Base-by-base conservation (phyloP, 192 early-diverging fungal genomes). In the Coemansia sp. region DNA sequence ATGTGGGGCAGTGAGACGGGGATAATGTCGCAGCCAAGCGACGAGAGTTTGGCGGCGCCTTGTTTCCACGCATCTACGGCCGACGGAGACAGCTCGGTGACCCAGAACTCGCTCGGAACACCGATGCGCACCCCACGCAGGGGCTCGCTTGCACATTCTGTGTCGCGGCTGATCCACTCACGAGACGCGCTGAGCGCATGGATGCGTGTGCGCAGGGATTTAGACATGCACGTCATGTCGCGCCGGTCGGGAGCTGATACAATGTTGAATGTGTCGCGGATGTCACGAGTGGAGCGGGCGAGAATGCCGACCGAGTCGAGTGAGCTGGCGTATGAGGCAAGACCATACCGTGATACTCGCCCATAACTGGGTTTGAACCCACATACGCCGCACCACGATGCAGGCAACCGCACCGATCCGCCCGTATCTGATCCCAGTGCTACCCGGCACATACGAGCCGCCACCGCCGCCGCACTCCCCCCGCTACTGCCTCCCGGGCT, bases 341-440 rank as follows among this genome's bases (percentile, higher is more conserved):
- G 78, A 2, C 95, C 95, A 70, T 83, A 84, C 14, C 95, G 84
- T 17, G 95, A 96, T 51, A 90, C 79, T 39, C 85, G 85, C 0
- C 95, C 95, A 67, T 96, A 98, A 1, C 89, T 88, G 12, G 95
- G 95, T 70, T 98, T 98, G 64, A 93, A 95, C 5, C 95, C 95
- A 19, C 93, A 85, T 5, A 96, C 82, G 8, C 95, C 95, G 70
- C 94, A 96, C 76, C 93, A 98, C 3, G 95, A 86, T 3, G 94
- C 95, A 5, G 95, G 95, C 14, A 95, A 76, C 22, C 95, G 76
- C n/a, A 98, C 91, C 3, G 93, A 95, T 12, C 95, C 95, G 55
- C 95, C 95, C 1, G 95, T 98, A 58, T 98, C 95, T 2, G 94
- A 95, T 2, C 95, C 95, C 37, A 97, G 59, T 0, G 93, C 92